A percentile compares a stretch with the other conserved stretches of the same genome.
phyloP scores from a whole-genome alignment of 148 eudicot genomes.

The Chenopodium quinoa region DNA sequence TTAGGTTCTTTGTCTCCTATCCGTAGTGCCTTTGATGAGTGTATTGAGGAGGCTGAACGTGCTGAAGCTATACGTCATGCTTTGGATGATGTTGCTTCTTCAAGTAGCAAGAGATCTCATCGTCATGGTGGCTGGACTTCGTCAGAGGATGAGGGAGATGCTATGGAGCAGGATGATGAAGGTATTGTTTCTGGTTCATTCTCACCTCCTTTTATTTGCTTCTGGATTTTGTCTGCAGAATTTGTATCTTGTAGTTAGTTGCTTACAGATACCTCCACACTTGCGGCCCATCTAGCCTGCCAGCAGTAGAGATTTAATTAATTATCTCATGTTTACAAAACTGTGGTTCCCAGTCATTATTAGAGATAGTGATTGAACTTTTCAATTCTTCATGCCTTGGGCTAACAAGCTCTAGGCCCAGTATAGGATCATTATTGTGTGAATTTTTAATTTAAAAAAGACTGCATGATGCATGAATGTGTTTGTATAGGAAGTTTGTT shows the following conservation, averaged over 20 bases:
- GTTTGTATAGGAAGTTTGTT: not conserved
- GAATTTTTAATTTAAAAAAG: not conserved
- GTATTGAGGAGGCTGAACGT: constrained; percentile 49
- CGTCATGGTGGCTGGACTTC: constrained; percentile 66
- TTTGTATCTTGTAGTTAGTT: not conserved
- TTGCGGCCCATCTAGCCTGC: not conserved
- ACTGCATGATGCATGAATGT: not conserved
- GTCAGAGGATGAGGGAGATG: constrained; percentile 82
- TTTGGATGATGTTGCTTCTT: constrained; percentile 67
- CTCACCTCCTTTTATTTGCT: not conserved
- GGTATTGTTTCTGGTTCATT: constrained; percentile 33
- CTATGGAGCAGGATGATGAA: constrained; percentile 74
- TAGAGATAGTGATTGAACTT: not conserved
- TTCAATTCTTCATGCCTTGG: not conserved
- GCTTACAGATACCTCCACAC: not conserved
- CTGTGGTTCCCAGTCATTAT: not conserved
- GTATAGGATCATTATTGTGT: too few relatives aligned
- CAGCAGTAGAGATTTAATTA: not conserved
- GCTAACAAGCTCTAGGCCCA: too few relatives aligned
- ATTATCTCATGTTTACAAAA: not conserved
- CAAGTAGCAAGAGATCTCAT: constrained; percentile 39
- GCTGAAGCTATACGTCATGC: constrained; percentile 75
- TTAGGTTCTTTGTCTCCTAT: constrained; percentile 71
- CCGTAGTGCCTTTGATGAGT: constrained; percentile 52
- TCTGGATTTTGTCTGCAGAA: not conserved